Evolutionary conservation across 2,329 filamentous ascomycete species (phyloP), one percentile per base, ranked within the genome.

Genomic region (Davidsoniella eucalypti): DNA sequence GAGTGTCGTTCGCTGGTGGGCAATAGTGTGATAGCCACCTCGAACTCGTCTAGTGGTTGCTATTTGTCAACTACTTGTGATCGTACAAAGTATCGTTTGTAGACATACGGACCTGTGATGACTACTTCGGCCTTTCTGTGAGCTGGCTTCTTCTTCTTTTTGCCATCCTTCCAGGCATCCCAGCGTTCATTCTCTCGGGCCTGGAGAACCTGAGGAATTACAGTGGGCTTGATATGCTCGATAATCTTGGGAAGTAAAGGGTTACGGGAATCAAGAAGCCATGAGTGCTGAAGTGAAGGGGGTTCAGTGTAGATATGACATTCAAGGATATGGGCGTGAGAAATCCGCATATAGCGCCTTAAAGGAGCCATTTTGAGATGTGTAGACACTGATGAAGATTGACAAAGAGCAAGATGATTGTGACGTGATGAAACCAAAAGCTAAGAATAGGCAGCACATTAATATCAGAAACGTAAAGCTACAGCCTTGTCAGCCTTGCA

Each of bases 231-330:
- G 49, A 96, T 80, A 54, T 81, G 83, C 61, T 86, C 78, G 53
- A 98, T 87, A 58, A 96, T 80, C 56, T 82, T 82, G 38, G 82
- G 80, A 12, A 98, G 75, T 14, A 90, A 75, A 3, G 84, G 79
- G 57, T 87, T 72, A 56, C 80, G 78, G 36, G 83, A 73, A 58
- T 84, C 82, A 56, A 94, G 75, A 16, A 98, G 76, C 80, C 93
- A 95, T 60, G 82, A 80, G 56, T 86, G 77, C 21, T 79, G 78
- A 54, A 94, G 78, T 10, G 82, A 78, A 0, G 92, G 92, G 58
- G 90, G 88, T 56, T 96, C 90, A 44, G 95, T 78, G 65, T 96
- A 96, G 57, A 98, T 92, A 56, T 88, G 87, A 56, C 86, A 87
- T 72, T 98, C 92, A n/a, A 98, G 75, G 29, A 95, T 87, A 4